Conservation (phyloP, 1,284 basidiomycete genomes). For the Apiotrichum gracile region DNA sequence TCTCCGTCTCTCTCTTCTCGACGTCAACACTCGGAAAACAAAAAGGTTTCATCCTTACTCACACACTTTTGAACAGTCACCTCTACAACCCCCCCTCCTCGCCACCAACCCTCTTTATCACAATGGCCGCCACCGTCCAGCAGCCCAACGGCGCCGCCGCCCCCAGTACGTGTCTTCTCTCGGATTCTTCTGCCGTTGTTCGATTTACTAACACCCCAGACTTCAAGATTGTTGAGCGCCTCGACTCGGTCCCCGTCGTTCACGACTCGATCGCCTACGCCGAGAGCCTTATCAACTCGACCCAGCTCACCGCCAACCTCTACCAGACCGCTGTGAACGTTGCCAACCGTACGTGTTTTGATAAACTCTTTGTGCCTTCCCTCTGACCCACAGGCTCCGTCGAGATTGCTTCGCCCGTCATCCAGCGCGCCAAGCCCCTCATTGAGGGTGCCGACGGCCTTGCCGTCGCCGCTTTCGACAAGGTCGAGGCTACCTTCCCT, state of each 20-base stretch:
- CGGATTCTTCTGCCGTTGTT: too few species aligned
- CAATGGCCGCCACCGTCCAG: conserved; percentile 16
- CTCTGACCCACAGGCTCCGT: conserved; percentile 33
- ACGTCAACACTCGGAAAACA: background rate
- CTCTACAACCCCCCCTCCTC: background rate
- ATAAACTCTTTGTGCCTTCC: background rate
- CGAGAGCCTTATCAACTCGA: conserved; percentile 42
- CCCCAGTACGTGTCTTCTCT: conserved; percentile 1
- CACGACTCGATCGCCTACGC: conserved; percentile 45
- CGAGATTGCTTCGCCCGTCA: conserved; percentile 41
- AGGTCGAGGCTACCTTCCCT: conserved; percentile 44
- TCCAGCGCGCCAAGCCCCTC: conserved; percentile 40
- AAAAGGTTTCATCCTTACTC: background rate
- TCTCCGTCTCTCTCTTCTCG: background rate
- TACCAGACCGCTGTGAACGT: conserved; percentile 40
- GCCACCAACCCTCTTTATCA: background rate
- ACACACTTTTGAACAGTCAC: background rate
- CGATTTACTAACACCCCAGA: conserved; percentile 17
- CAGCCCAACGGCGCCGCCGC: conserved; percentile 15
- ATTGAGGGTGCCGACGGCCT: conserved; percentile 43
- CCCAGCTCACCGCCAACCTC: conserved; percentile 34
- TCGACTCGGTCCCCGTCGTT: conserved; percentile 43
- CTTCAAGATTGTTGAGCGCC: conserved; percentile 44
- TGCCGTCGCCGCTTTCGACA: conserved; percentile 45
- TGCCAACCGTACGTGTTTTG: conserved; percentile 35